Evolutionary conservation across 139 green algal species (phyloP).

Genomic region (Haematococcus sp.): DNA sequence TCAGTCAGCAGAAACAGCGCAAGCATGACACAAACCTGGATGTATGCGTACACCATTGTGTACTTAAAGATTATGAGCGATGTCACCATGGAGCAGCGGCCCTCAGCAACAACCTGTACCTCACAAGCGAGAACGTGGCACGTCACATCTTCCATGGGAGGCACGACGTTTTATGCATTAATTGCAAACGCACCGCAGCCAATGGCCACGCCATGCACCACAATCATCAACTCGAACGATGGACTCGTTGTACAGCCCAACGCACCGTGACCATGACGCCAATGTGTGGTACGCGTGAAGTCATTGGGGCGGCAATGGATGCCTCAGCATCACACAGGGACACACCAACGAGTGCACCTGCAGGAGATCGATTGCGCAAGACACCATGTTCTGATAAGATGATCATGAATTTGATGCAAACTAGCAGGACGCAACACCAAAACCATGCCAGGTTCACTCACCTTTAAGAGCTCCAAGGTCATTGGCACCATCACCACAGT

Average conservation of each 20-base stretch:
- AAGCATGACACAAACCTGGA: no score
- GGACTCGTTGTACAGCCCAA: not conserved
- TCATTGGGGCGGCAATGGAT: constrained; percentile 22
- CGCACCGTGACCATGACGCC: constrained; percentile 15
- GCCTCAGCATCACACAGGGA: constrained; percentile 27
- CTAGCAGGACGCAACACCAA: no score
- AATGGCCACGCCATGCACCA: not conserved
- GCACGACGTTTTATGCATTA: no score
- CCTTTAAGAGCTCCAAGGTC: constrained; percentile 30
- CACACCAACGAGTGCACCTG: constrained; percentile 22
- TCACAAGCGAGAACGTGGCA: not conserved
- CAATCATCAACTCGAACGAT: no score
- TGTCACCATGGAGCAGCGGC: constrained; percentile 9
- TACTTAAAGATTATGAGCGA: constrained; percentile 26
- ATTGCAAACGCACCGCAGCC: no score
- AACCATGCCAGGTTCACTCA: no score
- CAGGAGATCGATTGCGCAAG: no score
- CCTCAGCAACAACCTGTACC: constrained; percentile 8
- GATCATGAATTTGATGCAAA: no score
- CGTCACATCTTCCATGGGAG: no score
- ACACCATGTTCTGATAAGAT: no score
- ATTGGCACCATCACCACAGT: constrained; percentile 36
- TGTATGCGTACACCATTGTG: constrained; percentile 18
- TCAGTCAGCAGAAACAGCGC: no score
- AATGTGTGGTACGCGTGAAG: not conserved